A percentile compares a stretch with the other conserved stretches of the same genome.
phyloP scores from a whole-genome alignment of 2,329 filamentous ascomycete species.

The Didymella pomorum region DNA sequence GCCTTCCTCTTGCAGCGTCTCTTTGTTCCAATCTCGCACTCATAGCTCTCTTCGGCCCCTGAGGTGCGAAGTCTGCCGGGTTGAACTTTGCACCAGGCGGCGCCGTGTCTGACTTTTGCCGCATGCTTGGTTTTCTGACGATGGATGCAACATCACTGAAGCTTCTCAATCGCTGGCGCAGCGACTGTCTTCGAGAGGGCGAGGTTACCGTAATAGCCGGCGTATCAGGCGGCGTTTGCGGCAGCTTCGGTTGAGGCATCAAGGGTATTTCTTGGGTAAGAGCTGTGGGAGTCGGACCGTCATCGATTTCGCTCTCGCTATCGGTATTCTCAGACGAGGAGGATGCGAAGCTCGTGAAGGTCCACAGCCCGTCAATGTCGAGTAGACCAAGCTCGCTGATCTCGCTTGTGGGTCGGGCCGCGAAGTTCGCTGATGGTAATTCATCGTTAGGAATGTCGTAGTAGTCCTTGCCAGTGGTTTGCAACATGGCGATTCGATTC shows the following conservation, averaged over 20 bases:
- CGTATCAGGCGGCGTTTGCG: constrained; percentile 13
- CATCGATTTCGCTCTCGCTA: constrained; percentile 25
- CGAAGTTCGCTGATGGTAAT: constrained; percentile 37
- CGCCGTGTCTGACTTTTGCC: constrained; percentile 32
- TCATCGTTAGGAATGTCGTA: constrained; percentile 34
- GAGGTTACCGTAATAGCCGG: constrained; percentile 18
- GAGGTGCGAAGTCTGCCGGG: constrained; percentile 19
- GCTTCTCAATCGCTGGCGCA: constrained; percentile 8
- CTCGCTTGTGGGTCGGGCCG: constrained; percentile 33
- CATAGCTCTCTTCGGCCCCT: constrained; percentile 39
- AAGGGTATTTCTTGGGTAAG: constrained; percentile 6
- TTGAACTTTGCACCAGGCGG: constrained; percentile 26
- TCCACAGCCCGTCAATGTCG: constrained; percentile 23
- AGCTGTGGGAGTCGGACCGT: constrained; percentile 16
- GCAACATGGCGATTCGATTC: constrained; percentile 13
- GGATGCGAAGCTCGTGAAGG: constrained; percentile 13
- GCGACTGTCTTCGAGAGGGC: constrained; percentile 12
- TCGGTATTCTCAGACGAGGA: constrained; percentile 15
- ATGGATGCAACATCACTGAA: constrained; percentile 19
- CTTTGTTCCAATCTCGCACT: constrained; percentile 32
- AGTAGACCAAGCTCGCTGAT: constrained; percentile 30
- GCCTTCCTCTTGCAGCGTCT: constrained; percentile 9
- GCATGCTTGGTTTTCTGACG: constrained; percentile 22
- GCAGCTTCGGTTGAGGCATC: constrained; percentile 14
- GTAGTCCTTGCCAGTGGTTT: constrained; percentile 26